phyloP scores from a whole-genome alignment of 1,139 yeast genomes.

The Eremothecium cymbalariae region DNA sequence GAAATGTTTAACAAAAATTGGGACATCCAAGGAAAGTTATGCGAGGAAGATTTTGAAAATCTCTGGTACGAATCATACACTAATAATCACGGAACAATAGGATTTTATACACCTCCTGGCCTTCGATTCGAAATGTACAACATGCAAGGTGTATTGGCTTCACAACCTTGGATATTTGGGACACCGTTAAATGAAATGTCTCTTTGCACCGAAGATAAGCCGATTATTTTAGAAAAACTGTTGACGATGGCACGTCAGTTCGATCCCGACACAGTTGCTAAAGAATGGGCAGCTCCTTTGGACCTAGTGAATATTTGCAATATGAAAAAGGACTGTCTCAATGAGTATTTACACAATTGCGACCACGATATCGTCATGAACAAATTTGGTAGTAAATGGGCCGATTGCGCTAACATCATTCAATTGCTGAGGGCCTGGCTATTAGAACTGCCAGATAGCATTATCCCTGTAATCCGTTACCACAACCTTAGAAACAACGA shows the following conservation, averaged over 20 bases:
- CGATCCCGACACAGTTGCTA: background rate
- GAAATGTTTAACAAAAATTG: background rate
- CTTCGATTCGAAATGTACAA: conserved; percentile 6
- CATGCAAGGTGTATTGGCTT: background rate
- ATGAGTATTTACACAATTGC: conserved; percentile 3
- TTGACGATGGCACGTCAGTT: background rate
- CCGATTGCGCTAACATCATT: conserved; percentile 11
- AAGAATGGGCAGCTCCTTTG: conserved; percentile 6
- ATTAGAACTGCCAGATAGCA: conserved; percentile 33
- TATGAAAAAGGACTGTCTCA: conserved; percentile 8
- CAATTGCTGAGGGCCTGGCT: conserved; percentile 30
- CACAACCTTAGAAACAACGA: conserved; percentile 10
- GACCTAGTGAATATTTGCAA: conserved; percentile 5
- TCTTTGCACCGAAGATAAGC: background rate
- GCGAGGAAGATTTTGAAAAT: background rate
- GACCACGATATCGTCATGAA: conserved; percentile 3
- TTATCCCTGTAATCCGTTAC: conserved; percentile 22
- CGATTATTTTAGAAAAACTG: conserved; percentile 1
- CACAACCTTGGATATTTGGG: conserved; percentile 5
- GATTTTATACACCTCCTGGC: conserved; percentile 9
- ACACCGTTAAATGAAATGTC: conserved; percentile 1
- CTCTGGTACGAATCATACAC: background rate
- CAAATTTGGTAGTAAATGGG: conserved; percentile 2
- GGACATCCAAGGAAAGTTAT: background rate
- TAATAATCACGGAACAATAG: conserved; percentile 11